phyloP scores from a whole-genome alignment of 768 basidiomycete species.

The Saitozyma sp. region DNA sequence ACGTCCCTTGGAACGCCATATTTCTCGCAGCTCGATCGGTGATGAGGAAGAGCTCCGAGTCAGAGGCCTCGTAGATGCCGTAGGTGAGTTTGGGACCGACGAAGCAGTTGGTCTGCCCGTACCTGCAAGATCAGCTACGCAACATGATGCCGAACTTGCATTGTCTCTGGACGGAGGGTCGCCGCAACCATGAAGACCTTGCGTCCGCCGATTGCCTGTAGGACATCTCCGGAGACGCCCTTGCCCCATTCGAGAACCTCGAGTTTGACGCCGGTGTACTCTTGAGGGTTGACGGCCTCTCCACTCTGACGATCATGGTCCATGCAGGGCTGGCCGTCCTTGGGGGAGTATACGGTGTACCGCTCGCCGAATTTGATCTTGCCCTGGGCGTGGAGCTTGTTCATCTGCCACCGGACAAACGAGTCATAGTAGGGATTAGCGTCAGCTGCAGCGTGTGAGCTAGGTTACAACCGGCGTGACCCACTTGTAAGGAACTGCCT shows the following conservation, averaged over 20 bases:
- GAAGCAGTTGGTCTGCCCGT: slow-evolving; percentile 98
- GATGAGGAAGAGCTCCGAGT: slow-evolving; percentile 76
- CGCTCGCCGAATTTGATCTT: slow-evolving; percentile 98
- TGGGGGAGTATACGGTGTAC: slow-evolving; percentile 97
- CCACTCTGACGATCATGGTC: slow-evolving; percentile 96
- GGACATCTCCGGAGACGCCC: slow-evolving; percentile 65
- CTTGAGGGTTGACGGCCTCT: slow-evolving; percentile 90
- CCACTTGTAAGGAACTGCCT: slow-evolving; percentile 81
- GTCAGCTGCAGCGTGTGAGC: slow-evolving; percentile 57
- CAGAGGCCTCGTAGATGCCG: slow-evolving; percentile 75
- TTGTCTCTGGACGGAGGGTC: slow-evolving; percentile 92
- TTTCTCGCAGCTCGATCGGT: slow-evolving; percentile 90
- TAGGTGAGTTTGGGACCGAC: slow-evolving; percentile 89
- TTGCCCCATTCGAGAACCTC: slow-evolving; percentile 82
- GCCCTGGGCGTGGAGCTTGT: slow-evolving; percentile 78
- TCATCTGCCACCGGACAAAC: slow-evolving; percentile 97
- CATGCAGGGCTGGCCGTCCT: slow-evolving; percentile 99
- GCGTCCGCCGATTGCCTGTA: slow-evolving; percentile 69
- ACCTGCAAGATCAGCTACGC: slow-evolving; percentile 59
- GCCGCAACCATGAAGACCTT: slow-evolving; percentile 93
- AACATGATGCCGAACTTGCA: slow-evolving; percentile 62
- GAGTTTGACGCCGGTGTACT: slow-evolving; percentile 94
- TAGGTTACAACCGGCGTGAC: slow-evolving; percentile 2
- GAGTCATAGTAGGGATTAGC: slow-evolving; percentile 96
- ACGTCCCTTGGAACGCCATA: slow-evolving; percentile 92